Percentiles rank a stretch among this genome's conserved stretches.
Evolutionary conservation across 257 asterid species (phyloP).

Genomic region (Solanum ahanhuiri): DNA sequence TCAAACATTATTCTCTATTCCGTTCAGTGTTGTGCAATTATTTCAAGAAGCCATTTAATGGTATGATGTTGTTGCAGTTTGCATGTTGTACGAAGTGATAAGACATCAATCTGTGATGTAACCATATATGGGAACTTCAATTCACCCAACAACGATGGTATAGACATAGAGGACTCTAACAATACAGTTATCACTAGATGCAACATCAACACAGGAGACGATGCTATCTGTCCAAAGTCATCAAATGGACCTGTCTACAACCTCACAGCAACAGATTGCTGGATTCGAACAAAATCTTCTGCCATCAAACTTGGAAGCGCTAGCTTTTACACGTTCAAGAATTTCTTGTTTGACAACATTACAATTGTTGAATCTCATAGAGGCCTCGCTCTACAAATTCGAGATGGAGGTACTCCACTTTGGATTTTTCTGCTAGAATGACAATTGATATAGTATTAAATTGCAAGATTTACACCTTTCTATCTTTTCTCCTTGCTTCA

Average conservation of each 20-base stretch:
- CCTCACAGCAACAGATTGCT: slow-evolving; percentile 63
- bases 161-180: slow-evolving; percentile 84
- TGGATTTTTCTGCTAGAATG: background rate
- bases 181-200: slow-evolving; percentile 66
- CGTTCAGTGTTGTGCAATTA: background rate
- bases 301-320: slow-evolving; percentile 96
- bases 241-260: slow-evolving; percentile 53
- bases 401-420: slow-evolving; percentile 73
- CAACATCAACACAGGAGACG: slow-evolving; percentile 85
- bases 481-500: background rate
- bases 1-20: background rate
- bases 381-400: slow-evolving; percentile 78
- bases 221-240: slow-evolving; percentile 93
- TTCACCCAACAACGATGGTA: slow-evolving; percentile 89
- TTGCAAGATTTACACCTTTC: background rate
- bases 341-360: slow-evolving; percentile 59
- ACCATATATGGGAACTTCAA: slow-evolving; percentile 72
- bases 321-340: slow-evolving; percentile 31
- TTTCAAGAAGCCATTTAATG: background rate
- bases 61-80: slow-evolving; percentile 33
- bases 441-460: background rate
- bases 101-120: slow-evolving; percentile 56
- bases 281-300: slow-evolving; percentile 86
- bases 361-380: slow-evolving; percentile 75
- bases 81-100: slow-evolving; percentile 66